A percentile compares a stretch with the other conserved stretches of the same genome.
phyloP scores from a whole-genome alignment of 2,329 filamentous ascomycete genomes.

The Arthroderma uncinatum region DNA sequence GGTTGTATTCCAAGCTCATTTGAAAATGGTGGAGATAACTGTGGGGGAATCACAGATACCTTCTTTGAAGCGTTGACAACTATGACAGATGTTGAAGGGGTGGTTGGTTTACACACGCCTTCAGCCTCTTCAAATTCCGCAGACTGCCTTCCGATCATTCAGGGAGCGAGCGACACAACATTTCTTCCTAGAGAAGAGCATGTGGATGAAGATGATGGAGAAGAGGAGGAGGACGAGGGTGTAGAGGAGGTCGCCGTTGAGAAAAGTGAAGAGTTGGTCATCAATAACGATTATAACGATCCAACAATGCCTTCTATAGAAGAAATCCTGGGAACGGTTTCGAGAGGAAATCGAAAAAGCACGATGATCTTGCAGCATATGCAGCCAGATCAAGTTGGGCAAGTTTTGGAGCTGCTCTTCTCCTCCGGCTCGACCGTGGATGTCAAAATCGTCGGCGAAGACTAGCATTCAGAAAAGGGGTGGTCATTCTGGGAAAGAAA shows the following conservation, averaged over 20 bases:
- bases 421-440: background rate
- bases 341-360: background rate
- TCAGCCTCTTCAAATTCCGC: background rate
- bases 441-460: constrained; percentile 2
- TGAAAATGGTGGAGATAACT: background rate
- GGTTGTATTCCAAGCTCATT: background rate
- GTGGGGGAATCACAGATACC: background rate
- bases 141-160: background rate
- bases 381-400: constrained; percentile 4
- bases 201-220: background rate
- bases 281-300: background rate
- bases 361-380: constrained; percentile 6
- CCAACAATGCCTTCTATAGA: background rate
- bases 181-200: too few species aligned
- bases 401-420: background rate
- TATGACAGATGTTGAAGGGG: background rate
- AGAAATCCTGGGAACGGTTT: background rate
- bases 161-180: background rate
- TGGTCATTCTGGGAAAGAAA: background rate
- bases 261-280: background rate
- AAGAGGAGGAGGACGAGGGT: background rate
- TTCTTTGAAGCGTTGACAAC: background rate
- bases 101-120: background rate
- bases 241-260: background rate
- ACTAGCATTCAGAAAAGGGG: background rate